Evolutionary conservation across 164 flowering plant genomes (phyloP), one percentile per base, ranked within the genome.

Genomic region (Umbellularia californica): DNA sequence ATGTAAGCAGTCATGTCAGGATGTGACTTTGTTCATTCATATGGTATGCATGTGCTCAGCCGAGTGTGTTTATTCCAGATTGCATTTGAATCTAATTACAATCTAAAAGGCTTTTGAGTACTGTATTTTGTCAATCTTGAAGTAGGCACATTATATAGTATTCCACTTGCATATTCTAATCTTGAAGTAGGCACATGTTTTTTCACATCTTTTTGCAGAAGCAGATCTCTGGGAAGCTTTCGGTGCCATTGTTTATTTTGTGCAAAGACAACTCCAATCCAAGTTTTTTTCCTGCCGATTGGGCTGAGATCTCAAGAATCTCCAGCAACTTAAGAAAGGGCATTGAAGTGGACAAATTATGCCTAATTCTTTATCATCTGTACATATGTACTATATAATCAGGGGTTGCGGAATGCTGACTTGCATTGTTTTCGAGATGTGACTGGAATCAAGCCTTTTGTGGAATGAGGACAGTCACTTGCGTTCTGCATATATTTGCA

Each of bases 311-410:
- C 69, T 15, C n/a, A 28, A 67, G 47, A 30, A 12, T 5, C 20
- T 33, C 28, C 69, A 2, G 9, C 10, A 30, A 41, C 47, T 7
- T 41, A 41, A 67, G 33, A 20, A 64, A 5, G 14, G 14, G 28
- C 41, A 33, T 12, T 67, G 17, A 0, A 60, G 64, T 23, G 28
- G 67, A 28, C 23, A 28, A 17, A 67, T 28, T 30, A 5, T 17
- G 14, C 47, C 10, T 25, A 6, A 67, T 67, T 67, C 69, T 67
- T 67, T 67, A 30, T 30, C 47, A 17, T 67, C 69, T 67, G 69
- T 67, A 67, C 28, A 67, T 30, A 28, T 67, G 69, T 67, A 67
- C 47, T 13, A 30, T 67, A 67, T 28, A 28, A 12, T 10, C 35
- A 17, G 68, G 50, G 70, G 70, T 33, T 52, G 55, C 27, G 3